Base-by-base conservation (phyloP, 208 protist genomes). In the Vickermania ingenoplastis region DNA sequence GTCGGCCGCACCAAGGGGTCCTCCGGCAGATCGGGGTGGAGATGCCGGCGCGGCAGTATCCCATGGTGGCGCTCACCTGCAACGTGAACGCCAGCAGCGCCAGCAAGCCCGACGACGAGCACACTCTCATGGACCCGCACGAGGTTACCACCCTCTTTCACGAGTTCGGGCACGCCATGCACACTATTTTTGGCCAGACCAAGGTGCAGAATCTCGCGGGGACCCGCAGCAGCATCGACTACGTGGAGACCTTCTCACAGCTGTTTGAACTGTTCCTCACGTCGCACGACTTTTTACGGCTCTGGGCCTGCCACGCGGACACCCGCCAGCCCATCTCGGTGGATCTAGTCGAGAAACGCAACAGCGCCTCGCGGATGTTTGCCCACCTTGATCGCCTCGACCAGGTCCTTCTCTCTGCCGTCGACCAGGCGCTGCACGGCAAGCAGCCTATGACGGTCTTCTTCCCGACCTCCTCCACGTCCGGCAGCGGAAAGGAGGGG, bases 101-200 rank as follows among this genome's bases (percentile, higher is more conserved):
- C 14, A 63, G 72, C 26, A 67, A 68, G 14, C 86, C 74, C 68
- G 83, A 95, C 57, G 81, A 89, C 63, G 85, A 97, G 69, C 65
- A 79, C 2, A 91, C 84, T 0, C 71, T 94, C 4, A 85, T 97
- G 74, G 70, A 84, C 31, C 84, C 83, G 30, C 75, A 75, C 62
- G 90, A 97, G 73, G 89, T 97, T 4, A 90, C 75, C 17, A 97
- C 94, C 1, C 61, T 96, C 3, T 97, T 97, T 58, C 94, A 97
- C 71, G 94, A 97, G 69, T 95, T 97, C 56, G 94, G 94, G 14
- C 94, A 97, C 61, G 83, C 87, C 5, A 82, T 97, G 81, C 91
- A 97, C 71, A 94, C 89, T 36, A 94, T 97, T 57, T 94, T 96
- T 85, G 88, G 85, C 13, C 86, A 96, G 71, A 96, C 91, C 2